Evolutionary conservation across 2,329 filamentous ascomycete genomes (phyloP), one percentile per base, ranked within the genome.

Genomic region (Scedosporium aurantiacum): DNA sequence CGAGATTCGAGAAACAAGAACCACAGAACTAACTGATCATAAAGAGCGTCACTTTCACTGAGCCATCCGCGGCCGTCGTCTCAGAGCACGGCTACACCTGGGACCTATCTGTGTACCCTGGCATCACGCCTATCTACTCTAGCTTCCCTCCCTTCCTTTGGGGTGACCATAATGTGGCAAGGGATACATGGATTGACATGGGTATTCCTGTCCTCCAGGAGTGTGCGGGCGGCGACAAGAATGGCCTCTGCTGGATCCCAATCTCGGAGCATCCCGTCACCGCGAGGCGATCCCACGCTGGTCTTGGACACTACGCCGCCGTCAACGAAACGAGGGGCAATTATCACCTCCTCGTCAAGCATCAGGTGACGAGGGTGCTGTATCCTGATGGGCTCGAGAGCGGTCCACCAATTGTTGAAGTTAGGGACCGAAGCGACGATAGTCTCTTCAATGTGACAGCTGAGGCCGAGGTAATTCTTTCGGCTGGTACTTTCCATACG

Each of bases 401-500:
- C 37, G 54, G 32, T 2, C 59, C 40, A 6, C 65, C 65, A 18
- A 50, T 62, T 16, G 60, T 67, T 16, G 64, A 68, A 63, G 66
- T 68, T 41, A 64, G 55, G 63, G 61, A 50, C 63, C 63, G 25
- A 63, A 63, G 16, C 55, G 63, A 28, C 25, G 64, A 47, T 54
- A 5, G 6, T 4, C 23, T 60, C 14, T 60, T 57, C 27, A 61
- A 57, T 18, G 60, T 61, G 12, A 45, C 37, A 21, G 62, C 65
- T 3, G 65, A 69, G 54, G 65, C 68, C 10, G 66, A 75, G 63
- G 75, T 82, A 10, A 81, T 83, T 58, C 61, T 82, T 28, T 74
- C 76, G 0, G 78, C 76, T 2, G 80, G 80, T 5, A 68, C 75
- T 1, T 77, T 81, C 63, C 79, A 79, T 63, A 76, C 76, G 1